A percentile compares a stretch with the other conserved stretches of the same genome.
These are phyloP conservation scores for Dioscorea zingiberensis DNA, from an alignment of 106 monocot genomes.

Conservation along the genomic window DNA sequence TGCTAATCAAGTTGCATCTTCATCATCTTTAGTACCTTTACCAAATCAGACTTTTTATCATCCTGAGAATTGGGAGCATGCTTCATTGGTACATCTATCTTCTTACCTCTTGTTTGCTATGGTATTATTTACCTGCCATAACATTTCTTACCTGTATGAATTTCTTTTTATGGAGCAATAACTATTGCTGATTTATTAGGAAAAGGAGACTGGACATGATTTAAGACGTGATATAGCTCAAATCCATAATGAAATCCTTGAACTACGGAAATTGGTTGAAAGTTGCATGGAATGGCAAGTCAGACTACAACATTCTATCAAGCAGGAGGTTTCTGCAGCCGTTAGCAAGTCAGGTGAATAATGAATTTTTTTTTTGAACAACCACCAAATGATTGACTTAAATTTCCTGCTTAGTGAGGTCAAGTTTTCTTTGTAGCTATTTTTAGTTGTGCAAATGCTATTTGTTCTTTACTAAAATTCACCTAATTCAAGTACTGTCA, in stretches of 20 bases:
- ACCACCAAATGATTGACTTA: neutral
- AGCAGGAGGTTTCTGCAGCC: constrained; percentile 42
- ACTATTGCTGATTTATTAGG: constrained; percentile 23
- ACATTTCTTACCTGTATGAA: too few relatives aligned
- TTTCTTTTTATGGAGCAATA: neutral
- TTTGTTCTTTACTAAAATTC: too few relatives aligned
- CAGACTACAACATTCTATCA: constrained; percentile 44
- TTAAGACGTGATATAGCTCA: constrained; percentile 42
- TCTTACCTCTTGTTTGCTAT: constrained; percentile 13
- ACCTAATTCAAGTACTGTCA: too few relatives aligned
- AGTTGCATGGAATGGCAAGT: constrained; percentile 61
- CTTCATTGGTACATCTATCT: constrained; percentile 20
- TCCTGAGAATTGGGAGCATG: constrained; percentile 23
- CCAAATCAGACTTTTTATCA: constrained; percentile 14
- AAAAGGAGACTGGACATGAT: constrained; percentile 31
- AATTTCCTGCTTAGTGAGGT: neutral
- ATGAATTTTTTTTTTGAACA: neutral
- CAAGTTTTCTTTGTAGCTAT: too few relatives aligned
- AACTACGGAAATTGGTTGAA: constrained; percentile 48
- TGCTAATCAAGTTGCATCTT: constrained; percentile 27
- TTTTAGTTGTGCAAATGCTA: too few relatives aligned
- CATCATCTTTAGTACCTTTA: constrained; percentile 34
- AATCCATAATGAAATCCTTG: constrained; percentile 48
- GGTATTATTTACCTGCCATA: too few relatives aligned
- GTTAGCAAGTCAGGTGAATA: constrained; percentile 39